Percentiles rank a stretch among this genome's conserved stretches.
Conservation (phyloP, 148 eudicot genomes). For the Amaranthus palmeri region DNA sequence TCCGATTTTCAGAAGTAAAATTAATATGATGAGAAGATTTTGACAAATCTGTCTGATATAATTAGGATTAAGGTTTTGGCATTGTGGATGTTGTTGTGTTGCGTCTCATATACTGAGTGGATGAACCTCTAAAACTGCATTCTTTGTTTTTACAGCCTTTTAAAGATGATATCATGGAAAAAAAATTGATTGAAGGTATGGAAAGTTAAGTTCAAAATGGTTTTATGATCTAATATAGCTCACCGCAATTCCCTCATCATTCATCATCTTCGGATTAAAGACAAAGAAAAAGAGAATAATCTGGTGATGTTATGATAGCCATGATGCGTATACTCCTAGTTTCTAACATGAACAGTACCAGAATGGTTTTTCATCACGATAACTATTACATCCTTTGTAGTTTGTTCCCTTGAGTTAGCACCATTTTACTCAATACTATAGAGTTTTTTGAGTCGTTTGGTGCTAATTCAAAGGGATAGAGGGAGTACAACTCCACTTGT, state of each 20-base stretch:
- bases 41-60: no score
- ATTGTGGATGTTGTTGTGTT: no score
- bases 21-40: background rate
- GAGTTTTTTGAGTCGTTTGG: no score
- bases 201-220: background rate
- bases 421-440: no score
- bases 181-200: conserved; percentile 33
- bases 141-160: conserved; percentile 17
- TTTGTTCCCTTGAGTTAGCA: no score
- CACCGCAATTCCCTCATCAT: background rate
- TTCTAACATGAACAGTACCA: background rate
- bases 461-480: no score
- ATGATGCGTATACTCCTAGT: background rate
- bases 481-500: background rate
- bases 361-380: background rate
- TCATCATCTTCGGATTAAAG: background rate
- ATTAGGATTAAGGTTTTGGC: no score
- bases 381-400: no score
- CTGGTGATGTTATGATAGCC: background rate
- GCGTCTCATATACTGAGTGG: background rate
- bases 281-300: background rate
- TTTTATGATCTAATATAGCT: background rate
- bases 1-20: no score
- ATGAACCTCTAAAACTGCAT: background rate
- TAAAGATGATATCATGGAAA: conserved; percentile 24